Percentiles rank a stretch among this genome's conserved stretches.
phyloP scores from a whole-genome alignment of 805 yeast species.

The Yamadazyma insecticola region DNA sequence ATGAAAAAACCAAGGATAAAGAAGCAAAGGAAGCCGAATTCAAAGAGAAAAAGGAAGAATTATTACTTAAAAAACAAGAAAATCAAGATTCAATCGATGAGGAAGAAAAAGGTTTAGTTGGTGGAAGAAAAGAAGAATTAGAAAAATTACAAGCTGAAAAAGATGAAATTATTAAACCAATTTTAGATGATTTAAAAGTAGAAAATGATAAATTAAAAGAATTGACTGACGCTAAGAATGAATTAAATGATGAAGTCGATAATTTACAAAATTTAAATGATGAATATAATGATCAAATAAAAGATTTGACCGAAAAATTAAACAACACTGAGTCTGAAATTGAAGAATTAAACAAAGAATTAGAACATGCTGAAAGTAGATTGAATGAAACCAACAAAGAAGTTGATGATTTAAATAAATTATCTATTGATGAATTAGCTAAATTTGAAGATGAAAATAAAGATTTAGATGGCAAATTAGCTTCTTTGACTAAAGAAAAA shows the following conservation, averaged over 20 bases:
- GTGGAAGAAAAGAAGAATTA: conserved; percentile 44
- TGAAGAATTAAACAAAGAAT: conserved; percentile 26
- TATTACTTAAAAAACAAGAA: conserved; percentile 43
- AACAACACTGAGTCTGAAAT: conserved; percentile 36
- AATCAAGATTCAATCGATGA: conserved; percentile 42
- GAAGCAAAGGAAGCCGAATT: conserved; percentile 34
- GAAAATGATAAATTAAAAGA: conserved; percentile 48
- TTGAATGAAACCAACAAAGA: conserved; percentile 37
- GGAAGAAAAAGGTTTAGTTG: conserved; percentile 40
- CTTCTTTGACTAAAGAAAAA: conserved; percentile 32
- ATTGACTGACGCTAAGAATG: conserved; percentile 47
- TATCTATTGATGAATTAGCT: conserved; percentile 18
- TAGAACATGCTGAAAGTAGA: conserved; percentile 29
- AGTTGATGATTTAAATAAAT: conserved; percentile 29
- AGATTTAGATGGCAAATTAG: conserved; percentile 27
- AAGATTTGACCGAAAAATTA: conserved; percentile 41
- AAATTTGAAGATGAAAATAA: conserved; percentile 41
- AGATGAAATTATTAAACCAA: conserved; percentile 52
- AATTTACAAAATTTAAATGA: conserved; percentile 42
- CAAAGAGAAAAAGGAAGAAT: conserved; percentile 36
- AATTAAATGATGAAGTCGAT: conserved; percentile 39
- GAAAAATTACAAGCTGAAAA: conserved; percentile 46
- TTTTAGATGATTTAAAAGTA: conserved; percentile 45
- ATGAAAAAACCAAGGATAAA: conserved; percentile 12
- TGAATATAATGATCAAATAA: conserved; percentile 41